phyloP scores from a whole-genome alignment of 2,329 filamentous ascomycete species.

The Trichothecium roseum region DNA sequence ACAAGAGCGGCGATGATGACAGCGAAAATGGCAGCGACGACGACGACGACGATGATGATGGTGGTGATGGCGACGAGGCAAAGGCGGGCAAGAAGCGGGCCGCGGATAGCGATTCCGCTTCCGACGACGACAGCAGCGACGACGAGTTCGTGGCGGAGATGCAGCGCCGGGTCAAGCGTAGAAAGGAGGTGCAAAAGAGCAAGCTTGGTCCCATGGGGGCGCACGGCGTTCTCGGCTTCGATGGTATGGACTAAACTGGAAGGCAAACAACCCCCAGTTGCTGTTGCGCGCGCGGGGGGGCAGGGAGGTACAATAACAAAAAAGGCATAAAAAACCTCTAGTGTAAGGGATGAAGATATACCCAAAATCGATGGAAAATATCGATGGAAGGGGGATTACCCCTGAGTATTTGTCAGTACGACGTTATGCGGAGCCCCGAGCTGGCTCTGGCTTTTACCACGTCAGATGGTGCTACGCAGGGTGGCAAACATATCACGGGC shows the following conservation, averaged over 20 bases:
- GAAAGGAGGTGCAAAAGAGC: slow-evolving; percentile 28
- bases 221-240: slow-evolving; percentile 40
- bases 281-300: no score
- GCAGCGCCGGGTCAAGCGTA: slow-evolving; percentile 32
- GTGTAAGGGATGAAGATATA: no score
- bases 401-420: no score
- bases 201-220: slow-evolving; percentile 39
- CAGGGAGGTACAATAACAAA: no score
- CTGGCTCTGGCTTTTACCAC: no score
- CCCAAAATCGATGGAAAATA: no score
- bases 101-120: slow-evolving; percentile 31
- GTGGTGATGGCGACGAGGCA: slow-evolving; percentile 25
- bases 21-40: slow-evolving; percentile 33
- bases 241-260: slow-evolving; percentile 28
- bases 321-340: no score
- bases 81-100: slow-evolving; percentile 10
- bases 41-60: slow-evolving; percentile 30
- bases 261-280: no score
- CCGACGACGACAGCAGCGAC: slow-evolving; percentile 26
- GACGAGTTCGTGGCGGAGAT: slow-evolving; percentile 22
- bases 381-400: no score
- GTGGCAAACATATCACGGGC: no score
- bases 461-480: no score
- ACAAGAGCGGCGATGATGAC: slow-evolving; percentile 35
- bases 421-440: no score